Percentiles rank a stretch among this genome's conserved stretches.
These are phyloP conservation scores for Plasmodium coatneyi DNA, from an alignment of 169 alveolate genomes.

Conservation along the genomic window DNA sequence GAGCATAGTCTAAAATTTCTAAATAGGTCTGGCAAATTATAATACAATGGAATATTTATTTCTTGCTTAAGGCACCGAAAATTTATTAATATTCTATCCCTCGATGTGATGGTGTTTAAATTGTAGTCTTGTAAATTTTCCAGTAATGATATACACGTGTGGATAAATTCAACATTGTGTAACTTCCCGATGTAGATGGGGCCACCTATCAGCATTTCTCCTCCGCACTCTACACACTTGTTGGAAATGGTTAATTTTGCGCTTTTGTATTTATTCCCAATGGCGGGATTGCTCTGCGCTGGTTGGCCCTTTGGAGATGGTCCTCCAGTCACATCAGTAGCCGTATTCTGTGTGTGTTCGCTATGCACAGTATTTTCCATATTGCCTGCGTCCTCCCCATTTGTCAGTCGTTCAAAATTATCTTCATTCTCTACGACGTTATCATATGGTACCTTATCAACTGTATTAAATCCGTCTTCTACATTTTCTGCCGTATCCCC, in stretches of 20 bases:
- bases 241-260: constrained; percentile 67
- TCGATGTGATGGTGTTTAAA: constrained; percentile 47
- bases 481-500: not conserved
- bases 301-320: not conserved
- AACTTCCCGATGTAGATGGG: constrained; percentile 86
- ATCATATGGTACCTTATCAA: not conserved
- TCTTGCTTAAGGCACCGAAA: constrained; percentile 68
- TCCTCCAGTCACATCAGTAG: not conserved
- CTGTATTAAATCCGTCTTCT: not conserved
- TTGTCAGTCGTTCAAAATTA: not conserved
- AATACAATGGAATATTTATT: constrained; percentile 62
- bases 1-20: constrained; percentile 65
- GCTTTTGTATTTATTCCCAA: constrained; percentile 25
- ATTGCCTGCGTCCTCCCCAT: not conserved
- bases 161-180: constrained; percentile 83
- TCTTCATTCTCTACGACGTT: not conserved
- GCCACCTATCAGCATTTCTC: constrained; percentile 86
- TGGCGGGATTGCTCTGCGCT: not conserved
- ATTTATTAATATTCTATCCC: constrained; percentile 68
- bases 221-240: constrained; percentile 86
- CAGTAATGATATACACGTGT: constrained; percentile 49
- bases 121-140: constrained; percentile 42
- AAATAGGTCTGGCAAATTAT: constrained; percentile 54
- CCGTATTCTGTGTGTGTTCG: not conserved
- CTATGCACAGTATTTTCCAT: not conserved